A percentile compares a stretch with the other conserved stretches of the same genome.
These are phyloP conservation scores for Ganoderma sinense DNA, from an alignment of 1,284 basidiomycete species.

Conservation along the genomic window DNA sequence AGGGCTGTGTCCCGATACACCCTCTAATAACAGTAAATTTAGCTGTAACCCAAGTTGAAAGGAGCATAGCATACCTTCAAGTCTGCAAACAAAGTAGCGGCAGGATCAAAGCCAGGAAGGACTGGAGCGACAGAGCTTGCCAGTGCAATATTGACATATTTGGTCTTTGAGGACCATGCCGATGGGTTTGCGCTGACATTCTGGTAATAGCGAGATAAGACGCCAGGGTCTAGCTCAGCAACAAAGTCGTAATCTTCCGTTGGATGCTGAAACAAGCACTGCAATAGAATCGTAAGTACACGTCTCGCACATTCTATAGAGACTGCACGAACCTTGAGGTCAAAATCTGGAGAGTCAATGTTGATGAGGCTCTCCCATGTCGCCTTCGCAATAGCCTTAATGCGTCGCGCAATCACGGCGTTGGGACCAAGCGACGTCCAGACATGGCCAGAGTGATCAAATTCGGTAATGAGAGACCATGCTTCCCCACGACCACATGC, in stretches of 20 bases:
- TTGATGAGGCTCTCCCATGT: conserved; percentile 60
- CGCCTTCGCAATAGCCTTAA: conserved; percentile 77
- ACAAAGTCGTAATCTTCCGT: conserved; percentile 88
- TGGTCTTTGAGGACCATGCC: conserved; percentile 52
- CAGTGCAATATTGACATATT: conserved; percentile 56
- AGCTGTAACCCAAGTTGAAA: conserved; percentile 1
- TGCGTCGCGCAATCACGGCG: conserved; percentile 72
- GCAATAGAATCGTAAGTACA: conserved; percentile 3
- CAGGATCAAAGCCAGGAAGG: conserved; percentile 86
- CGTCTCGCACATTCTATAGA: background rate
- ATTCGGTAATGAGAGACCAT: conserved; percentile 87
- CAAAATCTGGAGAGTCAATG: conserved; percentile 53
- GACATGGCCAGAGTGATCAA: conserved; percentile 76
- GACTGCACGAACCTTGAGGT: conserved; percentile 60
- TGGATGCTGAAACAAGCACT: conserved; percentile 88
- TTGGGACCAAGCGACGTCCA: conserved; percentile 80
- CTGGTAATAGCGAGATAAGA: conserved; percentile 80
- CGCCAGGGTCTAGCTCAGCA: conserved; percentile 73
- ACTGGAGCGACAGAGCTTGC: conserved; percentile 39
- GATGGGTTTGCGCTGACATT: conserved; percentile 59
- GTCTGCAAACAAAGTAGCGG: conserved; percentile 71
- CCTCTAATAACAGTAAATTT: conserved; percentile 50
- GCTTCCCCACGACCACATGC: conserved; percentile 61
- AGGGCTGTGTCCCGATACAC: conserved; percentile 82
- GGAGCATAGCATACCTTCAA: conserved; percentile 61